Evolutionary conservation across 176 grass and related monocot genomes (phyloP).

Genomic region (Avena insularis): DNA sequence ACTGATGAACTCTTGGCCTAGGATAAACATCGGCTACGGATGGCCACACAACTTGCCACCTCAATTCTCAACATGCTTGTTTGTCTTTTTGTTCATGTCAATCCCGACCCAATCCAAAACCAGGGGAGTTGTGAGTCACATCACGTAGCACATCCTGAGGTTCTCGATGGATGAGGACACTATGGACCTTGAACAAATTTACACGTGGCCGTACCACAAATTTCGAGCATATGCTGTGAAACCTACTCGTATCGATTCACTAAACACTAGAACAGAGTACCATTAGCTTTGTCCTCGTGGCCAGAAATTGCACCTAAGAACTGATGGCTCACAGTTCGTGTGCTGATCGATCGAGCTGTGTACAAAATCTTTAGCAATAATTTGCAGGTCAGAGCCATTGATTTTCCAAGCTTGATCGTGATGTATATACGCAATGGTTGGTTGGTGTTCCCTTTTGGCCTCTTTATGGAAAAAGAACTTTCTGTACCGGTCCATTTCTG

Average conservation of each 20-base stretch:
- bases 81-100: constrained; percentile 7
- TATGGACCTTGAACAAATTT: neutral
- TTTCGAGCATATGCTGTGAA: neutral
- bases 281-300: constrained; percentile 7
- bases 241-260: neutral
- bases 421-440: constrained; percentile 30
- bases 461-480: neutral
- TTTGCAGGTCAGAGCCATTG: neutral
- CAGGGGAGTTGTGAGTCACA: neutral
- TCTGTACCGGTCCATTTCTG: neutral
- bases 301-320: neutral
- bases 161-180: neutral
- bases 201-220: neutral
- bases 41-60: neutral
- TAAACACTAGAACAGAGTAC: neutral
- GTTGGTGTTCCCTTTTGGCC: constrained; percentile 2
- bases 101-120: neutral
- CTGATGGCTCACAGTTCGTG: neutral
- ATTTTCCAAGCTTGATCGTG: constrained; percentile 7
- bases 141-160: neutral
- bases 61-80: neutral
- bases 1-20: neutral
- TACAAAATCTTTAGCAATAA: neutral
- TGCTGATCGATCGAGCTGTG: neutral
- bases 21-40: neutral